Conservation (phyloP, 257 asterid genomes). For the Thymus quinquecostatus region DNA sequence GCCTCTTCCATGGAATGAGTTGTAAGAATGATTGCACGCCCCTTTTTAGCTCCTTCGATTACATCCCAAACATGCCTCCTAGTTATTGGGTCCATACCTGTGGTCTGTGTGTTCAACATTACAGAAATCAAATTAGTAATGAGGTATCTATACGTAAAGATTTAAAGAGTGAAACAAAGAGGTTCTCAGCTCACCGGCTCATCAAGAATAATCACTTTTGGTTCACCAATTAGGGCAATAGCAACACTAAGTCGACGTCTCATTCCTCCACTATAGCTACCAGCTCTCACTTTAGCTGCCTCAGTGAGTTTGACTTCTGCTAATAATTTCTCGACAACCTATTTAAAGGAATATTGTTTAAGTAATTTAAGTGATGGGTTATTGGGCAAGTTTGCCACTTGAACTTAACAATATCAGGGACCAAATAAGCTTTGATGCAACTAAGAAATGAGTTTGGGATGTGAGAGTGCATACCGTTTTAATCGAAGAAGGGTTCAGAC, state of each 20-base stretch:
- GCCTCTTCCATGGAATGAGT: constrained; percentile 99
- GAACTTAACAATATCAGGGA: constrained; percentile 4
- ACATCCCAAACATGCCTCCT: constrained; percentile 97
- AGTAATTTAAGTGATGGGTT: constrained; percentile 3
- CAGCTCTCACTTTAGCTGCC: constrained; percentile 72
- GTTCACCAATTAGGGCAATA: constrained; percentile 90
- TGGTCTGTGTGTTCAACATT: constrained; percentile 57
- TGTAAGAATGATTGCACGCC: constrained; percentile 87
- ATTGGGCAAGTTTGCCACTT: background rate
- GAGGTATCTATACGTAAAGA: constrained; percentile 18
- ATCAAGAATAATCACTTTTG: constrained; percentile 79
- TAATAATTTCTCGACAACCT: constrained; percentile 69
- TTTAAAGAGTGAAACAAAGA: background rate
- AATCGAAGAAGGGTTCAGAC: constrained; percentile 63
- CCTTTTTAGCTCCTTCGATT: constrained; percentile 82
- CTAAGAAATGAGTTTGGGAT: constrained; percentile 17
- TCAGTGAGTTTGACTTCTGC: constrained; percentile 83
- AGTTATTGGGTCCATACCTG: constrained; percentile 97
- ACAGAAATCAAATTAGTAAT: constrained; percentile 15
- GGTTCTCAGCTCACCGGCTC: constrained; percentile 71
- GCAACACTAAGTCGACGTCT: constrained; percentile 94
- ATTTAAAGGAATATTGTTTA: constrained; percentile 20
- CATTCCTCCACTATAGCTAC: constrained; percentile 98
- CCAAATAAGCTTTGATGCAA: constrained; percentile 5
- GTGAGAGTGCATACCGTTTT: constrained; percentile 47